Evolutionary conservation across 768 basidiomycete genomes (phyloP).

Genomic region (Nidula microcarpa): DNA sequence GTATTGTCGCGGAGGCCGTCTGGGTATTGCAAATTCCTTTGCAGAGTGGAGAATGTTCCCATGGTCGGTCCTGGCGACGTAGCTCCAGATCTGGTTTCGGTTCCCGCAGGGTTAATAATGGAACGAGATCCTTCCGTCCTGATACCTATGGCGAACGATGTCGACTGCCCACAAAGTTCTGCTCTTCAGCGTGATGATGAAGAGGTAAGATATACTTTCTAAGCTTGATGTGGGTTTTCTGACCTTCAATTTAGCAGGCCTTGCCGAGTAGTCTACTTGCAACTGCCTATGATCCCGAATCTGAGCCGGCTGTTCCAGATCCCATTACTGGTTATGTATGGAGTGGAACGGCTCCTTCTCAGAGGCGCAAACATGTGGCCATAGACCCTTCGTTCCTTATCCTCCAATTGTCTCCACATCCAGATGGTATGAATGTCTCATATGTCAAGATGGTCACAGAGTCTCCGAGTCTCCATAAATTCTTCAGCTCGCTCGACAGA

Average conservation of each 20-base stretch:
- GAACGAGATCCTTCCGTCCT: conserved; percentile 44
- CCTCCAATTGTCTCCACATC: conserved; percentile 77
- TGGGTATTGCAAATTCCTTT: conserved; percentile 81
- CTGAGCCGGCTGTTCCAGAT: conserved; percentile 47
- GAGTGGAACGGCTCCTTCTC: conserved; percentile 83
- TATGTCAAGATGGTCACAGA: conserved; percentile 47
- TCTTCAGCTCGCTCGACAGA: conserved; percentile 69
- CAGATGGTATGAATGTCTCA: conserved; percentile 34
- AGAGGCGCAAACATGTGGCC: conserved; percentile 80
- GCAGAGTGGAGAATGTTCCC: conserved; percentile 86
- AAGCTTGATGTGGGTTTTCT: too few species aligned
- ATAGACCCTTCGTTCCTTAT: conserved; percentile 85
- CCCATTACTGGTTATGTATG: conserved; percentile 86
- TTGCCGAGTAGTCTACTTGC: conserved; percentile 18
- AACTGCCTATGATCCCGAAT: conserved; percentile 10
- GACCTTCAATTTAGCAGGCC: conserved; percentile 14
- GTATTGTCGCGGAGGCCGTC: conserved; percentile 83
- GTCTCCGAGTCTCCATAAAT: conserved; percentile 49
- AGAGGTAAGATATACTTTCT: too few species aligned
- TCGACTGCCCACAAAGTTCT: too few species aligned
- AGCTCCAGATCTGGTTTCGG: conserved; percentile 69
- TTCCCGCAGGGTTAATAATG: conserved; percentile 72
- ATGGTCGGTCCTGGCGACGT: conserved; percentile 83
- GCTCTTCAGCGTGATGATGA: too few species aligned
- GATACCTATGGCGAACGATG: not conserved